phyloP scores from a whole-genome alignment of 1,284 basidiomycete species.

The Ustilago lituana region DNA sequence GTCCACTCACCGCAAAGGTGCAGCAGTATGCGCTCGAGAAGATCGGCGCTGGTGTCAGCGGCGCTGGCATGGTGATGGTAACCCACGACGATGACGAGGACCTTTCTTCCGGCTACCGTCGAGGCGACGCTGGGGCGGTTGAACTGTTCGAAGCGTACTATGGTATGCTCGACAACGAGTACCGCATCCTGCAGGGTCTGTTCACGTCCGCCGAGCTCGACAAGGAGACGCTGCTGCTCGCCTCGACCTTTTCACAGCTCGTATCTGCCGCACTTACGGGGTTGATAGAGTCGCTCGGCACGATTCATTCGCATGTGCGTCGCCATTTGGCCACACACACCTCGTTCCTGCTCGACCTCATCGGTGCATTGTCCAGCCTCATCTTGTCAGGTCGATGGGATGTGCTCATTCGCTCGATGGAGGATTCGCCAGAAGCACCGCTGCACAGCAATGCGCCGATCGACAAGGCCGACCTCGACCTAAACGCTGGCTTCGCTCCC shows the following conservation, averaged over 20 bases:
- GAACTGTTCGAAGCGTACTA: conserved; percentile 54
- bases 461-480: conserved; percentile 40
- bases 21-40: conserved; percentile 50
- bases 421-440: conserved; percentile 38
- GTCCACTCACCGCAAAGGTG: conserved; percentile 28
- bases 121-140: conserved; percentile 42
- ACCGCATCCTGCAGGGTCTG: conserved; percentile 41
- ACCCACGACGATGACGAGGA: conserved; percentile 48
- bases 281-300: conserved; percentile 39
- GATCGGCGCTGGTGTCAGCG: conserved; percentile 42
- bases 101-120: conserved; percentile 31
- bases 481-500: conserved; percentile 34
- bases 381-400: conserved; percentile 40
- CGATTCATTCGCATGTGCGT: conserved; percentile 49
- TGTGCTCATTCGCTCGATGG: conserved; percentile 38
- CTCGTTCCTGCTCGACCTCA: conserved; percentile 54
- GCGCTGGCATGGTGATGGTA: conserved; percentile 51
- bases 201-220: conserved; percentile 38
- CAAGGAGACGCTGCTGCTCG: conserved; percentile 35
- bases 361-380: conserved; percentile 33
- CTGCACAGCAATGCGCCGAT: conserved; percentile 22
- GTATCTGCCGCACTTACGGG: conserved; percentile 24
- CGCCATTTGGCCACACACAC: conserved; percentile 54
- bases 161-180: conserved; percentile 56
- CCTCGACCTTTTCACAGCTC: conserved; percentile 44